Conservation (phyloP, 805 yeast genomes). For the Schwanniomyces yamadae region DNA sequence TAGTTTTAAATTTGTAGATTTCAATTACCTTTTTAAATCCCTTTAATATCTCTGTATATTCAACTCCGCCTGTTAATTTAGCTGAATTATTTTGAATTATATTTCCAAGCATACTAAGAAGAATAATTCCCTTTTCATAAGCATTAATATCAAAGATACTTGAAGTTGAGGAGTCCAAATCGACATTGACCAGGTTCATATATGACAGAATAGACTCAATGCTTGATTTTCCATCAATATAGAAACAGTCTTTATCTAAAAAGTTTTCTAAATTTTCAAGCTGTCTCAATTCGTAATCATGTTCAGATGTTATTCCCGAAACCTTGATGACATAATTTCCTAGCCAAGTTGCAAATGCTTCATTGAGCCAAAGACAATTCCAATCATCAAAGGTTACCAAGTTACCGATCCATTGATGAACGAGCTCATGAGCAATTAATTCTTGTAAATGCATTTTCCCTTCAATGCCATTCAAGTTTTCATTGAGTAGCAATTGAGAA, state of each 20-base stretch:
- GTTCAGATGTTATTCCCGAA: slow-evolving; percentile 15
- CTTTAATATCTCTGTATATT: slow-evolving; percentile 27
- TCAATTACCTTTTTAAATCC: slow-evolving; percentile 40
- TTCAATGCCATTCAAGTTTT: slow-evolving; percentile 16
- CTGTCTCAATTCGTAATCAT: slow-evolving; percentile 10
- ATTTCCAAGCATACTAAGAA: slow-evolving; percentile 52
- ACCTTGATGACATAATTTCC: slow-evolving; percentile 47
- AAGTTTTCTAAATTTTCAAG: slow-evolving; percentile 22
- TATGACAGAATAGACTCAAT: slow-evolving; percentile 37
- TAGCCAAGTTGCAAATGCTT: slow-evolving; percentile 74
- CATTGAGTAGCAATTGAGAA: slow-evolving; percentile 39
- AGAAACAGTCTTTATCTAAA: slow-evolving; percentile 36
- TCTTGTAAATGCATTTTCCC: slow-evolving; percentile 44
- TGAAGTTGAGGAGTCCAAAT: slow-evolving; percentile 22
- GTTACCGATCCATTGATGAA: slow-evolving; percentile 82
- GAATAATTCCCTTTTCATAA: slow-evolving; percentile 60
- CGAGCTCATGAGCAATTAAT: slow-evolving; percentile 66
- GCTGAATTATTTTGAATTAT: slow-evolving; percentile 31
- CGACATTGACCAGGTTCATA: slow-evolving; percentile 28
- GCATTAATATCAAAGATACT: slow-evolving; percentile 50
- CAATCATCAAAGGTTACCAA: slow-evolving; percentile 64
- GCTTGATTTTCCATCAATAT: slow-evolving; percentile 10
- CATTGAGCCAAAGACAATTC: slow-evolving; percentile 72
- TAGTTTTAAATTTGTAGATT: slow-evolving; percentile 30
- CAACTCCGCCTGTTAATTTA: slow-evolving; percentile 11